Percentiles rank a stretch among this genome's conserved stretches.
phyloP scores from a whole-genome alignment of 371 early-diverging fungal species.

The Apophysomyces trapeziformis region DNA sequence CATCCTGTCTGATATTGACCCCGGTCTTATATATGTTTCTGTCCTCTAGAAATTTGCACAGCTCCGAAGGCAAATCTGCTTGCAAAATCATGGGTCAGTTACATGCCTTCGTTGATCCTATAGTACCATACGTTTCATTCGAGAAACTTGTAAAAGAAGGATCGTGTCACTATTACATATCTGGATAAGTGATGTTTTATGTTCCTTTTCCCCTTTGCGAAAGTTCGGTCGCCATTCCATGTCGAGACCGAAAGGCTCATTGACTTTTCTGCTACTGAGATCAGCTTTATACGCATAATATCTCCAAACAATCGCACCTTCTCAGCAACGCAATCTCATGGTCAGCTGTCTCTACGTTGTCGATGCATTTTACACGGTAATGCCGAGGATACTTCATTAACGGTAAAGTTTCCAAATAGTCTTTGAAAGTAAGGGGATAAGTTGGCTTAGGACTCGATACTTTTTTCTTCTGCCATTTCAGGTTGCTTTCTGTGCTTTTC shows the following conservation, averaged over 20 bases:
- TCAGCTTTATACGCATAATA: background rate
- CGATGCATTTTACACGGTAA: constrained; percentile 28
- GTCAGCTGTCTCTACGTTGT: constrained; percentile 18
- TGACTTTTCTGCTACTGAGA: background rate
- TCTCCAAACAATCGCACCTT: background rate
- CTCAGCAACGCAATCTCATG: background rate
- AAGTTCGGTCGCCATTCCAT: constrained; percentile 62
- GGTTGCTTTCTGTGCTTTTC: background rate
- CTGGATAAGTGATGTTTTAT: constrained; percentile 55
- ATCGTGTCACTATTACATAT: constrained; percentile 52
- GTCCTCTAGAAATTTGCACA: constrained; percentile 44
- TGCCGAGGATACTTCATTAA: constrained; percentile 20
- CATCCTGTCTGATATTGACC: constrained; percentile 58
- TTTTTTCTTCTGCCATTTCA: background rate
- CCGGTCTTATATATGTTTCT: constrained; percentile 53
- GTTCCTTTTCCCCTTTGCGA: constrained; percentile 32
- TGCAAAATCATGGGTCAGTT: background rate
- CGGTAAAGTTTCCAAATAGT: constrained; percentile 16
- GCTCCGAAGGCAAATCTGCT: constrained; percentile 42
- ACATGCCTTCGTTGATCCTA: background rate
- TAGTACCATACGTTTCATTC: constrained; percentile 37
- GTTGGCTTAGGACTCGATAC: background rate
- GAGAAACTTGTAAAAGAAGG: constrained; percentile 50
- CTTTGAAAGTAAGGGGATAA: constrained; percentile 15
- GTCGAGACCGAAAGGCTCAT: constrained; percentile 54